Base-by-base conservation (phyloP, 148 eudicot genomes). In the Euryodendron excelsum region DNA sequence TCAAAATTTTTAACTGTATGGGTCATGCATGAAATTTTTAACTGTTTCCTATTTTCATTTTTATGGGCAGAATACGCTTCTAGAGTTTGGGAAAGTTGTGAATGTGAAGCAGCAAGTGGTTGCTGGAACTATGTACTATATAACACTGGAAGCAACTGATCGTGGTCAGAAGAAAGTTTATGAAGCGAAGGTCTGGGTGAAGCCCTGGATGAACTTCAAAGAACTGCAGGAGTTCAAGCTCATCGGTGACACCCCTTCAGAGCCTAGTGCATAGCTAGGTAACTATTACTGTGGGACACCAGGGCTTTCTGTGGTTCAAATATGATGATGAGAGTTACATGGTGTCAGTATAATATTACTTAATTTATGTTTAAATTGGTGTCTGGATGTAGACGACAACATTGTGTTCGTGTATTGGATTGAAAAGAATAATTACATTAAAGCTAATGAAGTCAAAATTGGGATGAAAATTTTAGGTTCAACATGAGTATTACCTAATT, bases 181-280 rank as follows among this genome's bases (percentile, higher is more conserved):
- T 66, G 86, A 86, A 67, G 87, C 91, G n/a, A 86, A 88, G 73
- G 80, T 84, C 34, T 88, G 89, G 89, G 87, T 82, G 33, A 86
- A 86, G 83, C 82, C 87, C 66, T 86, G 91, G 91, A 31, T 82
- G 85, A 82, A 86, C 78, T 86, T 88, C 72, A 84, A 82, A 85
- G 84, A 86, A 66, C 37, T 88, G 83, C 85, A 86, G 78, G 87
- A 88, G 23, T 88, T 88, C 76, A 88, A 86, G 79, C 78, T 13
- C 80, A 10, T 82, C 1, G 15, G 79, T 67, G 12, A 80, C 41
- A 37, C 44, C 72, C 3, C 53, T 37, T 39, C 60, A 60, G 25
- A 23, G 33, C 11, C 30, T 55, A 44, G 72, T 61, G 82, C 82
- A 52, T 80, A 73, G 75, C 28, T 23, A n/a, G 77, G 77, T 79